Conservation (phyloP, 495 filamentous ascomycete species). For the Talaromyces wortmannii region DNA sequence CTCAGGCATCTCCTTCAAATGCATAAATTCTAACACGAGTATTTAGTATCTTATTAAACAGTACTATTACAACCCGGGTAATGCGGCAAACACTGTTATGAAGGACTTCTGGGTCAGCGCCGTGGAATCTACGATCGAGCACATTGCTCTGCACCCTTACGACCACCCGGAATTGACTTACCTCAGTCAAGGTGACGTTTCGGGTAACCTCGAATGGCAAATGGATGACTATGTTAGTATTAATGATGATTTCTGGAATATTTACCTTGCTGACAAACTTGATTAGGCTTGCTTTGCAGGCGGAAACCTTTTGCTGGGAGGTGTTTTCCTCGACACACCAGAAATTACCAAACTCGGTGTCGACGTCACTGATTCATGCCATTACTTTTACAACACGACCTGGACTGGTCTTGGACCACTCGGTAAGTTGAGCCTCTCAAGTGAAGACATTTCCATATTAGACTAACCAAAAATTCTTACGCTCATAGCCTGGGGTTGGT, state of each 20-base stretch:
- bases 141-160: slow-evolving; percentile 57
- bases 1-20: background rate
- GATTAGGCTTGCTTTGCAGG: slow-evolving; percentile 60
- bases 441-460: background rate
- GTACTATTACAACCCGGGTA: slow-evolving; percentile 56
- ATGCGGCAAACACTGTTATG: slow-evolving; percentile 44
- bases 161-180: slow-evolving; percentile 60
- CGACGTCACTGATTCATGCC: slow-evolving; percentile 60
- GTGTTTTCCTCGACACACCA: slow-evolving; percentile 48
- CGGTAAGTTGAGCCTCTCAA: slow-evolving; percentile 2
- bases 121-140: slow-evolving; percentile 58
- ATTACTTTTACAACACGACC: slow-evolving; percentile 54
- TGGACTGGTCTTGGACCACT: slow-evolving; percentile 64
- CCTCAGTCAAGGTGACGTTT: slow-evolving; percentile 46
- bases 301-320: slow-evolving; percentile 76
- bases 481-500: slow-evolving; percentile 48
- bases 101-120: slow-evolving; percentile 61
- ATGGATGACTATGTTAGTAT: slow-evolving; percentile 17
- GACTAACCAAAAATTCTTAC: background rate
- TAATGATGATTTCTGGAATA: slow-evolving; percentile 38
- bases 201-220: slow-evolving; percentile 19
- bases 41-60: slow-evolving; percentile 72
- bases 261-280: slow-evolving; percentile 17
- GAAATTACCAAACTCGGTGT: slow-evolving; percentile 62
- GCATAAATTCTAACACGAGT: background rate